Evolutionary conservation across 371 early-diverging fungal species (phyloP).

Genomic region (Haplosporangium sp.): DNA sequence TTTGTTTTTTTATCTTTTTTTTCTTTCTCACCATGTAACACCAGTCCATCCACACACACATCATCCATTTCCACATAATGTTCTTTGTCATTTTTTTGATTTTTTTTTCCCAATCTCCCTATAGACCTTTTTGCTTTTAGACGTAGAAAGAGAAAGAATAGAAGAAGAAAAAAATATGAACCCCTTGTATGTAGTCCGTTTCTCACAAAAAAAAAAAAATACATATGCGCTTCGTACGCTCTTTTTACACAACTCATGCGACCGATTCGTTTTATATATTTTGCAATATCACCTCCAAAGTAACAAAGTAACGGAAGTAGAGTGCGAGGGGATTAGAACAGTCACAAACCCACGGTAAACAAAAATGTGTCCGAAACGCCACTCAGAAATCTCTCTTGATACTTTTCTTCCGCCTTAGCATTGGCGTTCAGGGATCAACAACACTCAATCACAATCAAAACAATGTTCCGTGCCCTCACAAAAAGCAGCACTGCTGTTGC

Average conservation of each 20-base stretch:
- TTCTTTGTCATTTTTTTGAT: slow-evolving; percentile 9
- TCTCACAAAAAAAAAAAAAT: slow-evolving; percentile 7
- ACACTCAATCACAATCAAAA: neutral
- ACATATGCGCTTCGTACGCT: neutral
- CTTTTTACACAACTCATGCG: neutral
- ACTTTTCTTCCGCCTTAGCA: neutral
- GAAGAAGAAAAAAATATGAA: slow-evolving; percentile 9
- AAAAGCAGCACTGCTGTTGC: slow-evolving; percentile 16
- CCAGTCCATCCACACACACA: slow-evolving; percentile 6
- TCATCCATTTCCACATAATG: slow-evolving; percentile 8
- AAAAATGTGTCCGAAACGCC: neutral
- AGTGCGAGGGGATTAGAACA: no score
- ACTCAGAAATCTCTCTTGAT: no score
- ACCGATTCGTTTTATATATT: no score
- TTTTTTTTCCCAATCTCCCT: slow-evolving; percentile 1
- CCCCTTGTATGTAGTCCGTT: slow-evolving; percentile 12
- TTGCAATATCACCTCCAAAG: no score
- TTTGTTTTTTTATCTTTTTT: slow-evolving; percentile 6
- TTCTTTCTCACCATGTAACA: slow-evolving; percentile 30
- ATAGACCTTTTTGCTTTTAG: neutral
- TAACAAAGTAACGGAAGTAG: no score
- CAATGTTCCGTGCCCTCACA: slow-evolving; percentile 45
- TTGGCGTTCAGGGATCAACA: neutral
- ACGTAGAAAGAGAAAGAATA: neutral
- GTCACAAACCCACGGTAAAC: neutral